Evolutionary conservation across 805 yeast species (phyloP).

Genomic region (Saturnispora sanitii): DNA sequence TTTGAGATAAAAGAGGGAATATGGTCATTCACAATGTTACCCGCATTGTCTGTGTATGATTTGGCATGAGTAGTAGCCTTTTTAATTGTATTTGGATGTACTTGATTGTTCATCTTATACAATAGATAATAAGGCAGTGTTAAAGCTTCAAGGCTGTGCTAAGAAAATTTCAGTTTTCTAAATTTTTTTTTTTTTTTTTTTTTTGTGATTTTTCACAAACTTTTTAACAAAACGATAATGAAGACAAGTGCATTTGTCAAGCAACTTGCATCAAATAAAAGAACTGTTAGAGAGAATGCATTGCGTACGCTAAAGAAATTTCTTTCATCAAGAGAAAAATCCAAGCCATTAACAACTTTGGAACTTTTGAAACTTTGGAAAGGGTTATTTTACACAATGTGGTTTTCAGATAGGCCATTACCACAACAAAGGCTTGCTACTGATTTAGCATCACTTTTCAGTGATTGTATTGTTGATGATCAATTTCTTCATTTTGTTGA

Average conservation of each 20-base stretch:
- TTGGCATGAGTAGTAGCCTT: conserved; percentile 7
- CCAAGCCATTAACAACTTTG: conserved; percentile 33
- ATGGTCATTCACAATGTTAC: conserved; percentile 28
- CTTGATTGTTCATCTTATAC: background rate
- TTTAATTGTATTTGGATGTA: background rate
- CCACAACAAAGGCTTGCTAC: conserved; percentile 83
- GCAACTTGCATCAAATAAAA: conserved; percentile 74
- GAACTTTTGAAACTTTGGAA: conserved; percentile 87
- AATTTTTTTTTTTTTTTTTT: conserved; percentile 1
- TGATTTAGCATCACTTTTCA: conserved; percentile 49
- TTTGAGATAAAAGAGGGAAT: conserved; percentile 32
- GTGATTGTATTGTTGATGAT: conserved; percentile 32
- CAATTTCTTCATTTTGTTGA: conserved; percentile 45
- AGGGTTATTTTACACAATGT: conserved; percentile 91
- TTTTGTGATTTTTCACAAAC: background rate
- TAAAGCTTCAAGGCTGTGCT: conserved; percentile 6
- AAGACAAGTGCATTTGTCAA: conserved; percentile 54
- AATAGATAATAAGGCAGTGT: background rate
- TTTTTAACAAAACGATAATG: conserved; percentile 12
- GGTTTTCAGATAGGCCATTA: conserved; percentile 90
- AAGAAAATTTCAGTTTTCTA: background rate
- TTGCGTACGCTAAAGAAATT: conserved; percentile 53
- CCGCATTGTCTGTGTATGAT: conserved; percentile 9
- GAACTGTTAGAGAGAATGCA: conserved; percentile 66
- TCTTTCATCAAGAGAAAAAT: conserved; percentile 36